Evolutionary conservation across 352 stramenopile genomes (phyloP), one percentile per base, ranked within the genome.

Genomic region (Discostella stelligera): DNA sequence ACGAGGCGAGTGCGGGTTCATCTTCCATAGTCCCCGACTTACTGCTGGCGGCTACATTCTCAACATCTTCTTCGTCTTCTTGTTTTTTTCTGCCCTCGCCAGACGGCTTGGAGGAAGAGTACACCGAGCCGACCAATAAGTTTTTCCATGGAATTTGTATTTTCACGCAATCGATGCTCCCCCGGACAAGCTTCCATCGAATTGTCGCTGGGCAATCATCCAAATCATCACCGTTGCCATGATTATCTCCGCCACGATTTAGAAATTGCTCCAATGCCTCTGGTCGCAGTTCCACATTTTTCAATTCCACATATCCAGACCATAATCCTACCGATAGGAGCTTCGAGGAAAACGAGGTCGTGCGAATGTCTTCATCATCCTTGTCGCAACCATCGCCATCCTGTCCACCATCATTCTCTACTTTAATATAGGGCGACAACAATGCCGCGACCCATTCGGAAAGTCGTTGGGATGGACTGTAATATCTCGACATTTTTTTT

Each of bases 201-300:
- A 85, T 74, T 73, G 37, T 14, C 2, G 37, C 37, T 56, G 67
- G 25, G 44, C 54, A n/a, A 16, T 25, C 13, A 16, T 16, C 59
- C 11, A 16, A 46, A 3, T 13, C 25, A 7, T 13, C 25, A 7
- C 0, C 58, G 13, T 66, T 23, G 46, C 69, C 65, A 56, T 63
- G 14, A 61, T 39, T 44, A n/a, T 25, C n/a, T 27, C 44, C 46
- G 11, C 58, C 23, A n/a, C 18, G 30, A 25, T 85, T 82, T 5
- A 85, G 65, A 72, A 76, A 80, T 46, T 71, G 39, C 54, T 85
- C 79, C 44, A 85, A 72, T 55, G 79, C 79, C n/a, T 85, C 79
- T 1, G 73, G 73, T 10, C 73, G 68, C 14, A 85, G 30, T 44
- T 85, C 59, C 30, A 85, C 79, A 55, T 82, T 82, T 30, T 77